A percentile compares a stretch with the other conserved stretches of the same genome.
Evolutionary conservation across 1,284 basidiomycete species (phyloP).

Genomic region (Vanrija sp.): DNA sequence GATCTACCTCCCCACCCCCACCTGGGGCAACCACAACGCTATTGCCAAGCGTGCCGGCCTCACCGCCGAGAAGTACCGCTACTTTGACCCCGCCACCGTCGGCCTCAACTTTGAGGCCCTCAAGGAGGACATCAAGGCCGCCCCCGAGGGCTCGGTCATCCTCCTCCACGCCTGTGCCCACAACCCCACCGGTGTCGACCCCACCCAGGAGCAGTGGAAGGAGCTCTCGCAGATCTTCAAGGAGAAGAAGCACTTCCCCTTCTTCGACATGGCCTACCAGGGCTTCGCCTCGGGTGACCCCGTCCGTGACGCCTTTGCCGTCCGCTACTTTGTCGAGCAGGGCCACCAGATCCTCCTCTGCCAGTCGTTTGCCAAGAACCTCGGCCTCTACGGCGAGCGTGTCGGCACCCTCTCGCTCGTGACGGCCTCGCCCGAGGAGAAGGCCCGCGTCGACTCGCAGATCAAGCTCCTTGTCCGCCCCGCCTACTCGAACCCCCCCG

Average conservation of each 20-base stretch:
- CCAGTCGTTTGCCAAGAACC: conserved; percentile 99
- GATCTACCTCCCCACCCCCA: conserved; percentile 89
- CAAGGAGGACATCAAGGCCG: conserved; percentile 70
- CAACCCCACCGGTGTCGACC: conserved; percentile 97
- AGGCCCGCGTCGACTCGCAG: conserved; percentile 83
- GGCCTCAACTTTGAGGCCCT: conserved; percentile 89
- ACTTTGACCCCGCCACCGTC: conserved; percentile 91
- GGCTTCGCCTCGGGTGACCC: conserved; percentile 90
- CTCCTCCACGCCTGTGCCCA: conserved; percentile 59
- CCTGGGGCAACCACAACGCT: conserved; percentile 95
- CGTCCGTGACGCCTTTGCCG: conserved; percentile 86
- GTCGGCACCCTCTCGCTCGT: conserved; percentile 88
- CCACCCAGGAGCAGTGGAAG: conserved; percentile 88
- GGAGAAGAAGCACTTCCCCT: conserved; percentile 55
- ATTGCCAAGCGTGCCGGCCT: conserved; percentile 66
- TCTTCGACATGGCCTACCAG: conserved; percentile 79
- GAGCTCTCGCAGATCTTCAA: conserved; percentile 83
- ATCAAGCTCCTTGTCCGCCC: conserved; percentile 94
- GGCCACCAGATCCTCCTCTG: conserved; percentile 80
- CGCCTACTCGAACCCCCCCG: conserved; percentile 96
- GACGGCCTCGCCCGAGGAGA: conserved; percentile 69
- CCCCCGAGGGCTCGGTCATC: conserved; percentile 53
- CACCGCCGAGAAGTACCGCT: conserved; percentile 71
- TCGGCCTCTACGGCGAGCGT: conserved; percentile 96
- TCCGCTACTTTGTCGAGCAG: conserved; percentile 86